Conservation (phyloP, 768 basidiomycete genomes). For the Tricholoma sp. region DNA sequence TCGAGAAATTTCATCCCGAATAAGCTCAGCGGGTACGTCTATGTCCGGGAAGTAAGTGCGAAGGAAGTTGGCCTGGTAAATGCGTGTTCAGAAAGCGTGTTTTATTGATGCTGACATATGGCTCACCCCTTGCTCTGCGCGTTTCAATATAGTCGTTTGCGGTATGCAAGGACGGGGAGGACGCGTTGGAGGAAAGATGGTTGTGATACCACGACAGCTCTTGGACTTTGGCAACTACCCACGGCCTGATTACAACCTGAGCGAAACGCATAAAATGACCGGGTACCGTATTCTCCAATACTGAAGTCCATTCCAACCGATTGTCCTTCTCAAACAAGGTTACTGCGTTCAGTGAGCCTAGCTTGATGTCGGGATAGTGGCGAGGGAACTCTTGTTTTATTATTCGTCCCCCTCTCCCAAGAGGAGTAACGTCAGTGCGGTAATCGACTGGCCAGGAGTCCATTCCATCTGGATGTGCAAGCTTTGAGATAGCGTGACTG, state of each 20-base stretch:
- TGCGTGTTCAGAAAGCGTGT: neutral
- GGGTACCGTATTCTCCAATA: constrained; percentile 25
- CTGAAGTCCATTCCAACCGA: constrained; percentile 48
- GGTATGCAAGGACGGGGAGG: constrained; percentile 26
- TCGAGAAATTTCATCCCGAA: constrained; percentile 48
- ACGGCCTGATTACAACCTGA: neutral
- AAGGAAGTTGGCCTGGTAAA: constrained; percentile 60
- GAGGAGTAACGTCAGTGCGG: constrained; percentile 21
- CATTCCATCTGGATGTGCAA: constrained; percentile 57
- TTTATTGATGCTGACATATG: neutral
- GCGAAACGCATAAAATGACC: constrained; percentile 19
- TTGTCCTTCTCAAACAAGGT: constrained; percentile 44
- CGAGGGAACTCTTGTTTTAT: constrained; percentile 24
- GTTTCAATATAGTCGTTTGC: constrained; percentile 35
- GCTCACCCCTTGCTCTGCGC: constrained; percentile 64
- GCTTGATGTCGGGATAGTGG: constrained; percentile 50
- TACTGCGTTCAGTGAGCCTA: constrained; percentile 51
- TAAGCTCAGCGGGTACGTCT: constrained; percentile 65
- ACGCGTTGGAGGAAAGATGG: constrained; percentile 58
- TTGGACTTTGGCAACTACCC: neutral
- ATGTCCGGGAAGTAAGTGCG: constrained; percentile 68
- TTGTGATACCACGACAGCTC: constrained; percentile 21
- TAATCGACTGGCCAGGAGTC: constrained; percentile 64
- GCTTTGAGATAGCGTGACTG: neutral
- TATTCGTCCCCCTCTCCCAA: constrained; percentile 19